phyloP scores from a whole-genome alignment of 768 basidiomycete species.

The Tephrocybe sp. region DNA sequence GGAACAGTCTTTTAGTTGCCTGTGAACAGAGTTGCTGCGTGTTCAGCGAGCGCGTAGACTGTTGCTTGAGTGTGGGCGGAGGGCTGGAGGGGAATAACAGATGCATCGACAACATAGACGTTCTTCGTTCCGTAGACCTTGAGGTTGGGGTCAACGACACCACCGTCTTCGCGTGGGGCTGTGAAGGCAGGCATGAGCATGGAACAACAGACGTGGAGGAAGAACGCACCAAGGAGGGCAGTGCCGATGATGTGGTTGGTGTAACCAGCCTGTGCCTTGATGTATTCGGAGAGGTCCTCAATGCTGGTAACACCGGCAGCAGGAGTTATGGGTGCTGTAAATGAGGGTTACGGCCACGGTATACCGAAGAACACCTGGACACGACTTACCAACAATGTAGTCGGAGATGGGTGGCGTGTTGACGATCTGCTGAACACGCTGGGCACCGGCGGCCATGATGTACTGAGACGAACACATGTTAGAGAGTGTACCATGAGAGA shows the following conservation, averaged over 20 bases:
- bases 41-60: not conserved
- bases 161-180: conserved; percentile 2
- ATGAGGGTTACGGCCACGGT: not conserved
- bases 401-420: conserved; percentile 2
- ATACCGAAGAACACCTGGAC: not conserved
- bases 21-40: not conserved
- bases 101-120: conserved; percentile 48
- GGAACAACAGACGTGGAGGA: too few species aligned
- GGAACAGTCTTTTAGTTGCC: not conserved
- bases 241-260: conserved; percentile 3
- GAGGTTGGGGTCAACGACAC: conserved; percentile 42
- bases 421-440: conserved; percentile 1
- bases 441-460: conserved; percentile 1
- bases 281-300: not conserved
- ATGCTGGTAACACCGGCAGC: conserved; percentile 1
- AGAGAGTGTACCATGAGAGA: not conserved
- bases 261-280: not conserved
- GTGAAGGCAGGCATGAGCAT: not conserved
- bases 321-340: not conserved
- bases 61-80: conserved; percentile 2
- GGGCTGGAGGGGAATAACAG: conserved; percentile 38
- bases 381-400: not conserved
- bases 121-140: conserved; percentile 42
- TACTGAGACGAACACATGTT: not conserved
- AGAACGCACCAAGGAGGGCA: not conserved